Evolutionary conservation across 139 green algal genomes (phyloP).

Genomic region (Chlorella vulgaris): DNA sequence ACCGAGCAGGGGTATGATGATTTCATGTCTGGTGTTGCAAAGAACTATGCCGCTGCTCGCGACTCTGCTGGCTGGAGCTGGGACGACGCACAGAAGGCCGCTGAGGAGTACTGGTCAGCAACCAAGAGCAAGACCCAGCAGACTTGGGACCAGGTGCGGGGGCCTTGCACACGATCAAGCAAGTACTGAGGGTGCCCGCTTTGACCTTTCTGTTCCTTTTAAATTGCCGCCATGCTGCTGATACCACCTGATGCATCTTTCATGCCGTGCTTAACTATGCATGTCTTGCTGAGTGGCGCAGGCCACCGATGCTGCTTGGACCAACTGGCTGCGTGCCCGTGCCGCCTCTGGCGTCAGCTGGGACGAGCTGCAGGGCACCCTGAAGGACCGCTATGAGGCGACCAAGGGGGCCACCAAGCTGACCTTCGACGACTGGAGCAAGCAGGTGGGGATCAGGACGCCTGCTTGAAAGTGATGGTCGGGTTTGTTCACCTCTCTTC

Average conservation of each 20-base stretch:
- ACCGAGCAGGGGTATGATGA: conserved; percentile 37
- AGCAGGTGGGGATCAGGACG: background rate
- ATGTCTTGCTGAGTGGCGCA: background rate
- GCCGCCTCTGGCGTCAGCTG: conserved; percentile 15
- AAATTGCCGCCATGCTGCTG: background rate
- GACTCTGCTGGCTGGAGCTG: conserved; percentile 33
- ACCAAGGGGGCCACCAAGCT: conserved; percentile 18
- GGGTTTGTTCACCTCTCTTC: too few species aligned
- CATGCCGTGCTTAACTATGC: background rate
- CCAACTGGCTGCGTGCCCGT: conserved; percentile 17
- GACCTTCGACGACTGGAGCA: conserved; percentile 26
- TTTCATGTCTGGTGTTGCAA: conserved; percentile 15
- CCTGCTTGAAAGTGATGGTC: background rate
- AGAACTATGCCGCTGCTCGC: conserved; percentile 6
- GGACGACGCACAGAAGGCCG: conserved; percentile 25
- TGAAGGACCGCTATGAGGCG: conserved; percentile 2
- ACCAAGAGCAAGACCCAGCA: conserved; percentile 23
- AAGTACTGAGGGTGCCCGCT: background rate
- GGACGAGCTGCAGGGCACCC: conserved; percentile 22
- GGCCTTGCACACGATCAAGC: background rate
- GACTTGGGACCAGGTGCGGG: conserved; percentile 26
- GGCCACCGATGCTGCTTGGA: conserved; percentile 17
- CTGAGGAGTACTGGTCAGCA: conserved; percentile 22
- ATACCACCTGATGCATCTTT: too few species aligned
- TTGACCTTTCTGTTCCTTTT: background rate